Conservation (phyloP, 345 rosid species). For the Raphanus sativus region DNA sequence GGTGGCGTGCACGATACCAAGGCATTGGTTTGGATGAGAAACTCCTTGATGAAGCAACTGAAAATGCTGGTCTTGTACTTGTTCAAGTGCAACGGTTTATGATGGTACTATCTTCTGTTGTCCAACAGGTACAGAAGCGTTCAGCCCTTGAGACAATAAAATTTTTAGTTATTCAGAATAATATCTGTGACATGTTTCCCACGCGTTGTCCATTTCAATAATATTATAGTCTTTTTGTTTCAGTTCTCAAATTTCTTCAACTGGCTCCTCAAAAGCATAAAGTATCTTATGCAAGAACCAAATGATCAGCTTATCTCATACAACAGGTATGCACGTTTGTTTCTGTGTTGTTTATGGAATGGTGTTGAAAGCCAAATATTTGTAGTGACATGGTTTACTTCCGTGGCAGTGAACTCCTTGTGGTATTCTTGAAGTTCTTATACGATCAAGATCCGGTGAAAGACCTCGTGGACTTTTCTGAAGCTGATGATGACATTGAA, state of each 20-base stretch:
- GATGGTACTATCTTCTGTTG: slow-evolving; percentile 77
- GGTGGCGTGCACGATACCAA: slow-evolving; percentile 82
- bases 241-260: slow-evolving; percentile 91
- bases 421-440: slow-evolving; percentile 82
- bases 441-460: slow-evolving; percentile 91
- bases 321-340: slow-evolving; percentile 57
- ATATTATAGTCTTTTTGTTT: slow-evolving; percentile 17
- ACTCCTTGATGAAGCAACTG: slow-evolving; percentile 65
- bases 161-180: slow-evolving; percentile 7
- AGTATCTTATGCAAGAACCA: slow-evolving; percentile 85
- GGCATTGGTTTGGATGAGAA: slow-evolving; percentile 79
- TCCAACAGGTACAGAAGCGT: slow-evolving; percentile 65
- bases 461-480: slow-evolving; percentile 65
- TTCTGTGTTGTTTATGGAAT: slow-evolving; percentile 8
- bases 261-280: slow-evolving; percentile 88
- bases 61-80: slow-evolving; percentile 71
- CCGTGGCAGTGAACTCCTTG: slow-evolving; percentile 78
- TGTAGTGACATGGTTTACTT: slow-evolving; percentile 31
- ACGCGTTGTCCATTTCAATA: neutral
- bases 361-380: slow-evolving; percentile 11
- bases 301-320: slow-evolving; percentile 74
- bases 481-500: slow-evolving; percentile 55
- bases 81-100: slow-evolving; percentile 85
- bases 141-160: neutral
- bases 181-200: neutral